phyloP scores from a whole-genome alignment of 352 stramenopile genomes.

The Phytophthora crassamura region DNA sequence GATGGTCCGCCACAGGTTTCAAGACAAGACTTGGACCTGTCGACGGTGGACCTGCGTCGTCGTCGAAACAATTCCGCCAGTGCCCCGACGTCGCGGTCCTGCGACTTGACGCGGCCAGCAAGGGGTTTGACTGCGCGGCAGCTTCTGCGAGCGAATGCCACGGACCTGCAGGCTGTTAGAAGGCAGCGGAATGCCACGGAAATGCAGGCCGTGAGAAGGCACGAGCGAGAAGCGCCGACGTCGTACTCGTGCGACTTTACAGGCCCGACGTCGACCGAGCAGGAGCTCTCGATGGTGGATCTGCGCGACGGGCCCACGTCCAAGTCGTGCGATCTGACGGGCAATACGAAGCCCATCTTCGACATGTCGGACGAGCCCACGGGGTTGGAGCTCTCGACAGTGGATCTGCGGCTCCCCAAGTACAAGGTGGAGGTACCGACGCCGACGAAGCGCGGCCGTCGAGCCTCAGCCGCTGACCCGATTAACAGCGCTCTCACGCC shows the following conservation, averaged over 20 bases:
- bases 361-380: conserved; percentile 16
- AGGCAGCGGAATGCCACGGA: conserved; percentile 16
- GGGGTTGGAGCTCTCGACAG: conserved; percentile 18
- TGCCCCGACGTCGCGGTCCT: conserved; percentile 12
- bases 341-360: conserved; percentile 3
- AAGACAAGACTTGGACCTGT: conserved; percentile 14
- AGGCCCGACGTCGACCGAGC: conserved; percentile 9
- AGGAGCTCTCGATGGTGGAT: conserved; percentile 17
- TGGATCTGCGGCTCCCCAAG: conserved; percentile 28
- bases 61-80: conserved; percentile 21
- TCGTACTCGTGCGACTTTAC: conserved; percentile 24
- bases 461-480: conserved; percentile 9
- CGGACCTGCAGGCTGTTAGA: conserved; percentile 6
- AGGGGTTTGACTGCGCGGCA: conserved; percentile 19
- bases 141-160: conserved; percentile 15
- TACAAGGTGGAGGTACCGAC: conserved; percentile 17
- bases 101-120: conserved; percentile 1
- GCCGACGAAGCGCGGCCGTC: conserved; percentile 20
- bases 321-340: conserved; percentile 13
- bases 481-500: conserved; percentile 21
- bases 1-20: background rate
- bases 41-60: conserved; percentile 20
- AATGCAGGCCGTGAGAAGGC: conserved; percentile 6
- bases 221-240: background rate
- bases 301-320: conserved; percentile 6